A percentile compares a stretch with the other conserved stretches of the same genome.
Conservation (phyloP, 2,329 filamentous ascomycete genomes). For the Exophiala xenobiotica region DNA sequence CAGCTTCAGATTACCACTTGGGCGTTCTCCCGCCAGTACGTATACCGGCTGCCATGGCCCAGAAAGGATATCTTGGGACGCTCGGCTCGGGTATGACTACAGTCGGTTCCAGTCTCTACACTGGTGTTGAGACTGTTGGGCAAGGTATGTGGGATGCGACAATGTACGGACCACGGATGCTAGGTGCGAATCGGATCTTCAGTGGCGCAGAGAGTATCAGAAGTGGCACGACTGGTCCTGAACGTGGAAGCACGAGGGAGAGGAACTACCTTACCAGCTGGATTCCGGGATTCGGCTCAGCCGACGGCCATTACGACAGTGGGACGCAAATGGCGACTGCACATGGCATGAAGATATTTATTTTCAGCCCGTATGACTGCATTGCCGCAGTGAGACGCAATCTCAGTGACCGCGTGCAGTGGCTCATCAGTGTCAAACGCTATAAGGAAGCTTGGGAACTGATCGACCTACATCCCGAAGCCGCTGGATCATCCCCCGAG, state of each 20-base stretch:
- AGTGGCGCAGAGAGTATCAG: slow-evolving; percentile 78
- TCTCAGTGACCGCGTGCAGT: slow-evolving; percentile 77
- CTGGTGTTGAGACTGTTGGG: slow-evolving; percentile 50
- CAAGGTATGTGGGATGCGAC: slow-evolving; percentile 88
- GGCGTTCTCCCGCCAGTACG: slow-evolving; percentile 76
- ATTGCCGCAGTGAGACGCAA: slow-evolving; percentile 89
- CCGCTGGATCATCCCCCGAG: slow-evolving; percentile 46
- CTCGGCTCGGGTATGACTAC: slow-evolving; percentile 53
- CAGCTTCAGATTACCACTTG: slow-evolving; percentile 88
- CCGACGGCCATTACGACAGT: slow-evolving; percentile 38
- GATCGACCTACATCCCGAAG: slow-evolving; percentile 81
- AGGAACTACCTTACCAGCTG: slow-evolving; percentile 58
- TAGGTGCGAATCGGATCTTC: slow-evolving; percentile 50
- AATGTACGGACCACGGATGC: slow-evolving; percentile 76
- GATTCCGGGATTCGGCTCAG: slow-evolving; percentile 45
- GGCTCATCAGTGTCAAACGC: slow-evolving; percentile 77
- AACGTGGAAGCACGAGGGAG: slow-evolving; percentile 45
- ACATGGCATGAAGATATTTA: slow-evolving; percentile 76
- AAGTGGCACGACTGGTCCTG: slow-evolving; percentile 52
- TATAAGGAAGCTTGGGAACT: slow-evolving; percentile 88
- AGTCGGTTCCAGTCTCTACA: slow-evolving; percentile 35
- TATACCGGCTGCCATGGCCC: slow-evolving; percentile 62
- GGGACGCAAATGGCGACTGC: slow-evolving; percentile 52
- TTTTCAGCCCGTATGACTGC: slow-evolving; percentile 95
- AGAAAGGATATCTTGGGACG: slow-evolving; percentile 73